Conservation (phyloP, 805 yeast genomes). For the Pichia cephalocereana region DNA sequence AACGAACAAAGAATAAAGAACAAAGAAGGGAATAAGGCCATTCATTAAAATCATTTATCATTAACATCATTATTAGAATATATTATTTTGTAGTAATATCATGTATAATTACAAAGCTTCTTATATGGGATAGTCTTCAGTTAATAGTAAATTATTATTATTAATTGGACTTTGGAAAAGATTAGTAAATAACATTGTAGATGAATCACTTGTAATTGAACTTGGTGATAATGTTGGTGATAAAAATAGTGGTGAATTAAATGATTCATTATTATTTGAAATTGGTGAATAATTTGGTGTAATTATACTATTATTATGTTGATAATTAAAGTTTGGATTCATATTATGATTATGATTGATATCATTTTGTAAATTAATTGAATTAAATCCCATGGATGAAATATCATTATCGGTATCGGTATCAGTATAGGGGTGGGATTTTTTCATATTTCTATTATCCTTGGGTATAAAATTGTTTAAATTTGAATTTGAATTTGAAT, state of each 20-base stretch:
- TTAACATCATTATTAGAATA: not conserved
- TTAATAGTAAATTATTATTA: too few species aligned
- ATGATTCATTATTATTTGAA: not conserved
- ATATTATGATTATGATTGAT: not conserved
- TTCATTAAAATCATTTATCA: not conserved
- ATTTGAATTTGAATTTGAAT: not conserved
- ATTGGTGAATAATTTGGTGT: not conserved
- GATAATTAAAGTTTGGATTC: not conserved
- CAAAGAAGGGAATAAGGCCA: not conserved
- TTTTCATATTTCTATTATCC: too few species aligned
- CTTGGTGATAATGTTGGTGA: slow-evolving; percentile 1
- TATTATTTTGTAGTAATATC: too few species aligned
- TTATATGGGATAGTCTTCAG: too few species aligned
- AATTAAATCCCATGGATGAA: slow-evolving; percentile 12
- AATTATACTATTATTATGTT: not conserved
- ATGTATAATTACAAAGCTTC: too few species aligned
- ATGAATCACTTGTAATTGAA: slow-evolving; percentile 6
- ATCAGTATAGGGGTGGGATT: not conserved
- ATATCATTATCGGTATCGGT: slow-evolving; percentile 1
- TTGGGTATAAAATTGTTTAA: not conserved
- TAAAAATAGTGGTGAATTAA: not conserved
- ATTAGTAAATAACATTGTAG: slow-evolving; percentile 1
- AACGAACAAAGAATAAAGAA: not conserved
- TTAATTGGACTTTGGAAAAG: not conserved
- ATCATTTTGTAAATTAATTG: slow-evolving; percentile 10